Base-by-base conservation (phyloP, 768 basidiomycete species). In the Pleurotus pulmonarius region DNA sequence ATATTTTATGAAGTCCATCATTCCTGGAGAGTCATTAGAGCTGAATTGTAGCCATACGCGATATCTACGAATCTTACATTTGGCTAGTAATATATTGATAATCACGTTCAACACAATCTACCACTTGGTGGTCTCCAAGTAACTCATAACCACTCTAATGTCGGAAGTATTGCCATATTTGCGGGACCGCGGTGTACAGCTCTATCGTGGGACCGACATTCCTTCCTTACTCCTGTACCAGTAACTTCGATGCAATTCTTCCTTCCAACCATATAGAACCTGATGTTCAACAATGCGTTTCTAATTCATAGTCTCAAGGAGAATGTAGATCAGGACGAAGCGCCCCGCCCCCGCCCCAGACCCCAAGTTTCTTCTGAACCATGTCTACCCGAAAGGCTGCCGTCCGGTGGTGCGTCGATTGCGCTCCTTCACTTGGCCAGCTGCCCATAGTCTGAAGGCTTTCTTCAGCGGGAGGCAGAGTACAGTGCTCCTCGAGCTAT, bases 381-480 rank as follows among this genome's bases (percentile, higher is more conserved):
- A 56, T 87, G 86, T 66, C 75, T 91, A 34, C 87, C 83, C 29
- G 81, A 78, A 51, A 79, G 88, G n/a, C 77, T 91, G 45, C 90
- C 90, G 12, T 80, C 85, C 6, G 77, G 72, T 59, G 79, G 87
- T 87, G 61, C 49, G 80, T 74, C 57, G 29, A 34, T 46, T 12
- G 26, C 56, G 20, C 60, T n/a, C 22, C 58, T 29, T 1, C 45
- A 39, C 34, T 62, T 62, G 16, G 55, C 40, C 47, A 44, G 44
- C 25, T 55, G 60, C 68, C 66, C 56, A 68, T 64, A 54, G 61
- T 66, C 62, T 59, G 40, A 67, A 88, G 87, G 81, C 53, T 86
- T 90, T 63, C 69, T 93, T 20, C 75, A 82, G 69, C 83, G 90
- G 45, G 91, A 93, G 73, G 91, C 88, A 25, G 74, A 79, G 41